Base-by-base conservation (phyloP, 1,284 basidiomycete genomes). In the Thecaphora thlaspeos region DNA sequence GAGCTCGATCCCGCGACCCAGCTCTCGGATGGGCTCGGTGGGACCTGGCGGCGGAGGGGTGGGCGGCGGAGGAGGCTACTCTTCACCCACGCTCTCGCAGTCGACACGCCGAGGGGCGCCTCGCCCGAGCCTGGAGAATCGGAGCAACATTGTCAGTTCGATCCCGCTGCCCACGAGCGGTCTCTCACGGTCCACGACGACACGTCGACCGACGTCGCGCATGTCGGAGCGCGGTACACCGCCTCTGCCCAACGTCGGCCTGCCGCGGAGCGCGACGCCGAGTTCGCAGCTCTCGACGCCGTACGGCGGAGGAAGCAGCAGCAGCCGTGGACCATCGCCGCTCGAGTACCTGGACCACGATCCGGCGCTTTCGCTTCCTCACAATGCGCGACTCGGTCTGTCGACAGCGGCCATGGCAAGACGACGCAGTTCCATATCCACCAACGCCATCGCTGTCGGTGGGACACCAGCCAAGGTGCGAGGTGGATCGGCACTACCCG, bases 1-100 rank as follows among this genome's bases (percentile, higher is more conserved):
- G 43, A 71, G 69, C 43, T 67, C 72, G 23, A 69, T 76, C 32
- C 73, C 73, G 19, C 61, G 73, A 2, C 73, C 73, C 2, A 65
- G 68, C 34, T 73, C 70, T 10, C 60, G 73, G 12, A 47, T 76
- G 59, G 54, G 32, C 32, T 46, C 50, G 15, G 45, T 34, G n/a
- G 63, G 63, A 40, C 48, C 34, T 10, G 55, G 55, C 19, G 51
- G 44, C 22, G 40, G 30, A 5, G 38, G 43, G 4, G 28, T 40
- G 3, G 19, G 52, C 10, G 50, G 42, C 23, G 32, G n/a, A 10
- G 44, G 41, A 18, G 55, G 47, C 3, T 46, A 51, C 28, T 50
- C 59, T 12, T 66, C 58, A 8, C 61, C 61, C 19, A 42, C 42
- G 28, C 36, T 15, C 36, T 10, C 9, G 38, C 42, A 30, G 34